Percentiles rank a stretch among this genome's conserved stretches.
phyloP scores from a whole-genome alignment of 768 basidiomycete genomes.

The Leccinellum albellum region DNA sequence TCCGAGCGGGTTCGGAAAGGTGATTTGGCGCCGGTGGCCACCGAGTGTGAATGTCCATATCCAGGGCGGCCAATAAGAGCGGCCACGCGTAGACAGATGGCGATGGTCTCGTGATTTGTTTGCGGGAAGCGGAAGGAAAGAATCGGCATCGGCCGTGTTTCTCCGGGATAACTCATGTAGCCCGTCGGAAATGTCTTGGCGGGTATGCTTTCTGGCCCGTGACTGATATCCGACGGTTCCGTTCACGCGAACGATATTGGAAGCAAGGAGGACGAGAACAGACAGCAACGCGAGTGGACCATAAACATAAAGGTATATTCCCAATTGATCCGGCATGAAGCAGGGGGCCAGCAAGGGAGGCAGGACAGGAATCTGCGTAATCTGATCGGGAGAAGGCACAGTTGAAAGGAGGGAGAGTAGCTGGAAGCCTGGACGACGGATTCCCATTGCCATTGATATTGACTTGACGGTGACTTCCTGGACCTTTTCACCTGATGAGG shows the following conservation, averaged over 20 bases:
- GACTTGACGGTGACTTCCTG: conserved; percentile 87
- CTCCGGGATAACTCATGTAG: conserved; percentile 10
- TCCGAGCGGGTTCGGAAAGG: conserved; percentile 18
- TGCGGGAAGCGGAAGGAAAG: conserved; percentile 17
- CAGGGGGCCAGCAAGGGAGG: conserved; percentile 60
- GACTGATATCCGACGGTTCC: conserved; percentile 4
- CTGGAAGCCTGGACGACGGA: conserved; percentile 83
- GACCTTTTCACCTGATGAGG: conserved; percentile 27
- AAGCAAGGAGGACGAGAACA: conserved; percentile 41
- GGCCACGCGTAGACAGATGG: conserved; percentile 7
- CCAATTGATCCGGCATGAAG: conserved; percentile 78
- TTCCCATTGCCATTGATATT: conserved; percentile 85
- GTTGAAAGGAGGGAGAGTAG: conserved; percentile 68
- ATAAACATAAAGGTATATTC: conserved; percentile 73
- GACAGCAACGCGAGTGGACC: conserved; percentile 64
- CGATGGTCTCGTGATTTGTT: conserved; percentile 10
- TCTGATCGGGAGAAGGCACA: conserved; percentile 21
- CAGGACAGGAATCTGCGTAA: conserved; percentile 30
- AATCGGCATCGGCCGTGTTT: conserved; percentile 5
- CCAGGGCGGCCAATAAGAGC: conserved; percentile 15
- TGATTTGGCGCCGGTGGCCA: conserved; percentile 23
- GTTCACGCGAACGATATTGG: conserved; percentile 20
- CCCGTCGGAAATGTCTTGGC: conserved; percentile 5
- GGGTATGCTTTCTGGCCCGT: conserved; percentile 7
- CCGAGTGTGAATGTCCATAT: conserved; percentile 25